These are phyloP conservation scores for Platismatia glauca DNA, from an alignment of 495 filamentous ascomycete genomes.

Conservation along the genomic window DNA sequence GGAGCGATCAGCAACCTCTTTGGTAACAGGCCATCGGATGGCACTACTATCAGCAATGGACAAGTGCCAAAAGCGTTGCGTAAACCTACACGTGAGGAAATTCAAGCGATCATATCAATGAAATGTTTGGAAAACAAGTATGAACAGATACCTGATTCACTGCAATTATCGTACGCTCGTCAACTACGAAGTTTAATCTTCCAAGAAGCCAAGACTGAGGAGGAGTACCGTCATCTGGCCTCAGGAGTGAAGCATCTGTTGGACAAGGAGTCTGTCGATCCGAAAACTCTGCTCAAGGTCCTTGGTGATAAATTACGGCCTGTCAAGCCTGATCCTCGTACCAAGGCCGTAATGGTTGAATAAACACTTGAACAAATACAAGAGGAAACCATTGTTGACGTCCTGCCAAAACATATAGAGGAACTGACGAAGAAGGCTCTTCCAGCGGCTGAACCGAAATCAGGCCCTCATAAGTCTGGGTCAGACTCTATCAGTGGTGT, in stretches of 20 bases:
- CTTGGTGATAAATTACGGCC: slow-evolving; percentile 40
- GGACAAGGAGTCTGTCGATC: background rate
- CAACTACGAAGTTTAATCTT: background rate
- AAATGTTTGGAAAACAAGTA: slow-evolving; percentile 1
- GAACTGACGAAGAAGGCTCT: background rate
- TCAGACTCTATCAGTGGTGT: background rate
- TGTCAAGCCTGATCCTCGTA: slow-evolving; percentile 32
- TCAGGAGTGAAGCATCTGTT: slow-evolving; percentile 36
- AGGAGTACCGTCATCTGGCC: slow-evolving; percentile 29
- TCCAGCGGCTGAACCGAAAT: background rate
- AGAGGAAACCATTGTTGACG: background rate
- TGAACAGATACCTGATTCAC: background rate
- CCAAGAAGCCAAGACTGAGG: background rate
- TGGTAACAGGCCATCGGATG: slow-evolving; percentile 35
- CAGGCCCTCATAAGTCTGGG: background rate
- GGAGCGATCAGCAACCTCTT: background rate
- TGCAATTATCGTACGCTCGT: background rate
- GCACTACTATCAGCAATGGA: slow-evolving; percentile 31
- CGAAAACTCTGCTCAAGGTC: background rate
- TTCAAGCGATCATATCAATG: background rate
- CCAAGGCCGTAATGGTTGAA: background rate
- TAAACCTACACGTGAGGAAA: background rate
- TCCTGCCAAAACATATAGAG: background rate
- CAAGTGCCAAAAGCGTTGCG: background rate
- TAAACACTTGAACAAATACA: background rate